Percentiles rank a stretch among this genome's conserved stretches.
These are phyloP conservation scores for Balansia obtecta DNA, from an alignment of 2,329 filamentous ascomycete species.

Conservation along the genomic window DNA sequence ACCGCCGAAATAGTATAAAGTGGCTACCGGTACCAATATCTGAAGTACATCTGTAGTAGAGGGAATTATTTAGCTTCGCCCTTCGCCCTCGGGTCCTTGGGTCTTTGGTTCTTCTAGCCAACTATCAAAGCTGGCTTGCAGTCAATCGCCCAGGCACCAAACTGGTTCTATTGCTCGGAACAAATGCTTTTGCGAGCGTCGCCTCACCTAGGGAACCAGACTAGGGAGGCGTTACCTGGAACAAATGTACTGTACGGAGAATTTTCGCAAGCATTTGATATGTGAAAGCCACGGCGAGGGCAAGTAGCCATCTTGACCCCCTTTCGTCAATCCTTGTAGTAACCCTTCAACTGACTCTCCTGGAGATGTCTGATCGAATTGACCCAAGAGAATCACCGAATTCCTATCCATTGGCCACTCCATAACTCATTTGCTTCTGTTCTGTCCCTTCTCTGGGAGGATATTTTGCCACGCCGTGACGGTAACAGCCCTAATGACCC, in stretches of 20 bases:
- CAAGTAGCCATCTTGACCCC: background rate
- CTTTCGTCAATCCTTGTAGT: no score
- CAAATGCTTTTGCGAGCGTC: background rate
- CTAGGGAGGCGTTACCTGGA: conserved; percentile 2
- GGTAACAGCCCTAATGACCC: background rate
- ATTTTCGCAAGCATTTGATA: background rate
- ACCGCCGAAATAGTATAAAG: no score
- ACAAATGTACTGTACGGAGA: background rate
- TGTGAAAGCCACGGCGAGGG: background rate
- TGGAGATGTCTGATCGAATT: background rate
- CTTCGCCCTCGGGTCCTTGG: no score
- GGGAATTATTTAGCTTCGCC: background rate
- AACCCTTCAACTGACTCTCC: background rate
- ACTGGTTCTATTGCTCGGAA: background rate
- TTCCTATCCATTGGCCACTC: background rate
- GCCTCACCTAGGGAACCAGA: conserved; percentile 1
- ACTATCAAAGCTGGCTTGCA: no score
- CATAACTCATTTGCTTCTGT: background rate
- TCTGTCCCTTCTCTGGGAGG: background rate
- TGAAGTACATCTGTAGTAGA: background rate
- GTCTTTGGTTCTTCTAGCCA: no score
- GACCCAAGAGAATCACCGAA: background rate
- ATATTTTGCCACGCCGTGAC: background rate
- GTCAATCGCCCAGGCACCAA: no score
- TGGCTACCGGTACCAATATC: no score